Evolutionary conservation across 257 asterid genomes (phyloP).

Genomic region (Ehretia macrophylla): DNA sequence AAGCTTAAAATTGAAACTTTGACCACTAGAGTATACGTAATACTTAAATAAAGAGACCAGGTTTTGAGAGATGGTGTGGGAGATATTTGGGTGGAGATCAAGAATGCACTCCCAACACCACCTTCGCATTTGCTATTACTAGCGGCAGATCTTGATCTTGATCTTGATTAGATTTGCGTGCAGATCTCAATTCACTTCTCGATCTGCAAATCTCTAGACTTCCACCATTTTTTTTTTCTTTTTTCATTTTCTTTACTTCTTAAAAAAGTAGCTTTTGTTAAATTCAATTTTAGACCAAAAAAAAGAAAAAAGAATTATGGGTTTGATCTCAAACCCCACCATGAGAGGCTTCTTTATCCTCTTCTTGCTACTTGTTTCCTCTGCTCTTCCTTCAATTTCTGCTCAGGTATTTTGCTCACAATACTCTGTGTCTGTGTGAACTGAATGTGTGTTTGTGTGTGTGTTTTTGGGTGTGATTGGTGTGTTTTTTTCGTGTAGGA

Average conservation of each 20-base stretch:
- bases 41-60: too few species aligned
- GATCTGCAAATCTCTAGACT: background rate
- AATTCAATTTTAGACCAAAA: background rate
- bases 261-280: background rate
- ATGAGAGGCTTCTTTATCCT: constrained; percentile 3
- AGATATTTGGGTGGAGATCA: too few species aligned
- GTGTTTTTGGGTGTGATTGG: constrained; percentile 4
- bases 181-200: constrained; percentile 4
- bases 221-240: constrained; percentile 5
- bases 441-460: background rate
- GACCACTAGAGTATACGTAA: too few species aligned
- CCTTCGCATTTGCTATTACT: background rate
- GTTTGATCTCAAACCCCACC: constrained; percentile 9
- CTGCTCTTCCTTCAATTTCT: constrained; percentile 16
- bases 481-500: constrained; percentile 27
- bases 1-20: too few species aligned
- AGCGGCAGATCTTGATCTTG: too few species aligned
- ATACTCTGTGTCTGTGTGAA: background rate
- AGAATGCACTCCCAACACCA: too few species aligned
- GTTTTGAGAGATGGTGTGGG: too few species aligned
- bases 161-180: background rate
- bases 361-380: constrained; percentile 7
- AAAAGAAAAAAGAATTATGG: constrained; percentile 8
- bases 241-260: background rate
- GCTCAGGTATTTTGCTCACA: constrained; percentile 23